A percentile compares a stretch with the other conserved stretches of the same genome.
Conservation (phyloP, 768 basidiomycete genomes). For the Gloeopeniophorella convolvens region DNA sequence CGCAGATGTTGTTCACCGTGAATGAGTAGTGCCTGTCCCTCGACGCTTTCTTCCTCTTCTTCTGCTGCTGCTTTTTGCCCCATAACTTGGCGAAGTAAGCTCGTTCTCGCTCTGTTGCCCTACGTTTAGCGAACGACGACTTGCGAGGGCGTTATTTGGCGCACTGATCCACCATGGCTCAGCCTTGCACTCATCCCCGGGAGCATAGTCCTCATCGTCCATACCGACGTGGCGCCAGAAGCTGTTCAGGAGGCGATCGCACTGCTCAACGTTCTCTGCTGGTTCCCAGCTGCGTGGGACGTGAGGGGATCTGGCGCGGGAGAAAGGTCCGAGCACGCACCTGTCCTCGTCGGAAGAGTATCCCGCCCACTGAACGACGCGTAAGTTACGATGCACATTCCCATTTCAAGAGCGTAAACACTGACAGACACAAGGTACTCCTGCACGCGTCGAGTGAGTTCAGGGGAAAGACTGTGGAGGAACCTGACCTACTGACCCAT, state of each 20-base stretch:
- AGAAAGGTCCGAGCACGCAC: conserved; percentile 30
- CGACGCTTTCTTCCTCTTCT: conserved; percentile 17
- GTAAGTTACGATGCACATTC: background rate
- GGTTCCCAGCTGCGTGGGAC: conserved; percentile 79
- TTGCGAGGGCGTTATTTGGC: background rate
- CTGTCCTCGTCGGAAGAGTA: conserved; percentile 53
- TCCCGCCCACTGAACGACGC: conserved; percentile 50
- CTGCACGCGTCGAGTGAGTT: conserved; percentile 28
- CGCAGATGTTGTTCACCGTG: background rate
- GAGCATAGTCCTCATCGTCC: conserved; percentile 48
- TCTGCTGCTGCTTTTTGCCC: conserved; percentile 3
- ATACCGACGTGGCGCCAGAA: conserved; percentile 52
- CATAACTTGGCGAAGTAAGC: conserved; percentile 25
- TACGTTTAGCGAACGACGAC: background rate
- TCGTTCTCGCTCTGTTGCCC: conserved; percentile 35
- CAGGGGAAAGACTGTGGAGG: background rate
- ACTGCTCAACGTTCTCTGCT: conserved; percentile 46
- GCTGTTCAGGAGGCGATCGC: conserved; percentile 50
- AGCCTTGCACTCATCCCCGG: conserved; percentile 42
- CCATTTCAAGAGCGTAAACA: background rate
- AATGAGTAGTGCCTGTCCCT: conserved; percentile 17
- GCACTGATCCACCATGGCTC: conserved; percentile 53
- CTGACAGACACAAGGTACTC: conserved; percentile 65
- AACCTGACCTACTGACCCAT: conserved; percentile 41
- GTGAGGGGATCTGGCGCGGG: too few relatives aligned